Conservation (phyloP, 208 protist species). For the Lotmaria passim region DNA sequence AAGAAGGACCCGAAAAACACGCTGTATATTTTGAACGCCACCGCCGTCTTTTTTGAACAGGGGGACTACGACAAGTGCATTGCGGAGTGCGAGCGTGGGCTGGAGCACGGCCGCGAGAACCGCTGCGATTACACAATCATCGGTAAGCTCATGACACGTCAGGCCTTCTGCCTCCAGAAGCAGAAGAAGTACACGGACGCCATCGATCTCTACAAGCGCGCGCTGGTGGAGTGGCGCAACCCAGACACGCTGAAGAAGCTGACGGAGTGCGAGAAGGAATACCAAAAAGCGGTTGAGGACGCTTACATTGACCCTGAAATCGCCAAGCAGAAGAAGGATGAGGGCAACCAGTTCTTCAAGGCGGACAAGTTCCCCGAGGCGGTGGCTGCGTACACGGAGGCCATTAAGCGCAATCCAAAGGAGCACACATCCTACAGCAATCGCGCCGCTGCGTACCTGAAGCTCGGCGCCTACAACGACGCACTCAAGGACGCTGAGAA, state of each 20-base stretch:
- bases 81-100: constrained; percentile 85
- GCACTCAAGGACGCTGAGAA: constrained; percentile 96
- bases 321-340: constrained; percentile 89
- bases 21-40: constrained; percentile 88
- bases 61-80: constrained; percentile 94
- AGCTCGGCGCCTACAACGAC: constrained; percentile 95
- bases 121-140: constrained; percentile 94
- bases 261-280: constrained; percentile 90
- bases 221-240: constrained; percentile 94
- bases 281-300: constrained; percentile 84
- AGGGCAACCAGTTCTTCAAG: constrained; percentile 97
- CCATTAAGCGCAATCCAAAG: constrained; percentile 94
- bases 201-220: constrained; percentile 88
- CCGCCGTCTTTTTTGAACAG: constrained; percentile 95
- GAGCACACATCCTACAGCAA: constrained; percentile 96
- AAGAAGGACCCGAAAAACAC: constrained; percentile 90
- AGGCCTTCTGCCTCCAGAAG: constrained; percentile 90
- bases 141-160: constrained; percentile 90
- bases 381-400: constrained; percentile 92
- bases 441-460: constrained; percentile 95
- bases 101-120: constrained; percentile 88
- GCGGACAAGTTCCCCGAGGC: constrained; percentile 95
- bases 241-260: constrained; percentile 91
- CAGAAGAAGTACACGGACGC: constrained; percentile 87
- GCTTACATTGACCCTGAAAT: constrained; percentile 94